Evolutionary conservation across 345 rosid species (phyloP), one percentile per base, ranked within the genome.

Genomic region (Hevea brasiliensis): DNA sequence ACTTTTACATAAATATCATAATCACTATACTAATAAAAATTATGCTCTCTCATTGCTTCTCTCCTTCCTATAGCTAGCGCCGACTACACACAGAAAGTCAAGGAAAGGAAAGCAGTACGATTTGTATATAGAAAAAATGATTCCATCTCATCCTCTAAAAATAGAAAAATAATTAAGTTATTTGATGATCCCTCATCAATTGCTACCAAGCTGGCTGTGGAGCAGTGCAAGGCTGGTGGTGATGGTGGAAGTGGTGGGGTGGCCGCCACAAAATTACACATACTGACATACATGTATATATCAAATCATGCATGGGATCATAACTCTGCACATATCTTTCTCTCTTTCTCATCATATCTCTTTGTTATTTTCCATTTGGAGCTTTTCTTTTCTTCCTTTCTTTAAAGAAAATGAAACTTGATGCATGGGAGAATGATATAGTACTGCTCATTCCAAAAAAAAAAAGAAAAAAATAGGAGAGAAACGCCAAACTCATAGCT

Each of bases 401-500:
- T 57, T 55, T 17, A 7, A 4, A 55, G 26, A n/a, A 48, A 67
- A 27, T 8, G 21, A 54, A 32, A 32, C 27, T 26, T 29, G 11
- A 58, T 27, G 40, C 53, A 63, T 67, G 80, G 72, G 26, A 73
- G 75, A 74, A 75, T 74, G 73, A 72, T 37, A n/a, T 35, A 58
- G 68, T 51, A 20, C 54, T 72, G 37, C 77, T 83, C 75, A 74
- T 74, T 77, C 73, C 80, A 56, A 80, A 66, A 78, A 73, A 61
- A 23, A 61, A 15, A 57, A 61, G 3, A 17, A 72, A 41, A 12
- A 66, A 51, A 50, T 45, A 75, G 20, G 27, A 50, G 20, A 72
- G 71, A 84, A 70, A 84, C 68, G 81, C 87, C 86, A 86, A 87
- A 81, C 86, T 68, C 80, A 81, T 79, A 75, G 71, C 81, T 80